These are phyloP conservation scores for Rhizopogon roseolus DNA, from an alignment of 768 basidiomycete genomes.

Conservation along the genomic window DNA sequence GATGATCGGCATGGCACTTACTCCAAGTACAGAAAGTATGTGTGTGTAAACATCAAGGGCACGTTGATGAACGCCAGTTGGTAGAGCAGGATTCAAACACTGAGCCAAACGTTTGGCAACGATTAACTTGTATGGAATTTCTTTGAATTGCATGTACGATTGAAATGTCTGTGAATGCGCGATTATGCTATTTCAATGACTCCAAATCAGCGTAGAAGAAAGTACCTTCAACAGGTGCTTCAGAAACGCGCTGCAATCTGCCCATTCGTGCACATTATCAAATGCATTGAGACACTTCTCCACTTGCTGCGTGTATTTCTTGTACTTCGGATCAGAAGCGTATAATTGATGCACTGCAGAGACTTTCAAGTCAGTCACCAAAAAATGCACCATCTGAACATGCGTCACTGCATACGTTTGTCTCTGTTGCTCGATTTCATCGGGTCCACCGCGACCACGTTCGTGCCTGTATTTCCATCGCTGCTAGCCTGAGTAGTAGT, in stretches of 20 bases:
- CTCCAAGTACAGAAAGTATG: constrained; percentile 87
- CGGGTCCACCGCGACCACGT: neutral
- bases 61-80: constrained; percentile 94
- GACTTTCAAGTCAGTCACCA: constrained; percentile 12
- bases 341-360: constrained; percentile 51
- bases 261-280: constrained; percentile 97
- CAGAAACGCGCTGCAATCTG: constrained; percentile 96
- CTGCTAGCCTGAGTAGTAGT: neutral
- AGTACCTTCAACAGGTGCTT: constrained; percentile 87
- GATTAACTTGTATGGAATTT: constrained; percentile 91
- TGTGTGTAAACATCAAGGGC: constrained; percentile 94
- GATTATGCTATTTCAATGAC: constrained; percentile 1
- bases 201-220: neutral
- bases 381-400: neutral
- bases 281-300: constrained; percentile 92
- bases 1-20: constrained; percentile 33
- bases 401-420: neutral
- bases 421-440: neutral
- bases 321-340: constrained; percentile 86
- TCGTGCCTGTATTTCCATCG: neutral
- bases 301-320: constrained; percentile 89
- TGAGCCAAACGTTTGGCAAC: constrained; percentile 95
- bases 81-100: constrained; percentile 96
- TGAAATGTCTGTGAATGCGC: constrained; percentile 71
- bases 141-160: constrained; percentile 89